Percentiles rank a stretch among this genome's conserved stretches.
Conservation (phyloP, 148 eudicot genomes). For the Beta vulgaris region DNA sequence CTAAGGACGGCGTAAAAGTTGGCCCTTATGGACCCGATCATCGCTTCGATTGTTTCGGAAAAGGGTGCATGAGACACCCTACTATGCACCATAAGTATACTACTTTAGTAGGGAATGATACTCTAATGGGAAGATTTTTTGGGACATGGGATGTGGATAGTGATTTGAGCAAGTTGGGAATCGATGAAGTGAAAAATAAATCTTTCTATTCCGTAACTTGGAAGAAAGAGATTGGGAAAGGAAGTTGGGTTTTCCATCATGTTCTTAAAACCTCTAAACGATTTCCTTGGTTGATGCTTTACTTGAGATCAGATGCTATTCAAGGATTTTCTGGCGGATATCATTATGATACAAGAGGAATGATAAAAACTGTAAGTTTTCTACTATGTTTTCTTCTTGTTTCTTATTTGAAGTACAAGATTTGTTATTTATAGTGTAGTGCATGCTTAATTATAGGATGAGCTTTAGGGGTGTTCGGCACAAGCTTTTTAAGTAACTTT, state of each 20-base stretch:
- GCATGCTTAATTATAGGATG: too few species aligned
- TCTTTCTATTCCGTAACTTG: conserved; percentile 44
- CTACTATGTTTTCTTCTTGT: background rate
- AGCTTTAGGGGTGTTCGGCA: too few species aligned
- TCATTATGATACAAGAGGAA: conserved; percentile 54
- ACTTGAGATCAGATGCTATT: conserved; percentile 47
- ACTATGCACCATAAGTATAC: conserved; percentile 42
- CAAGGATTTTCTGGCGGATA: conserved; percentile 55
- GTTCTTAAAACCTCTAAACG: conserved; percentile 37
- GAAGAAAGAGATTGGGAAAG: conserved; percentile 42
- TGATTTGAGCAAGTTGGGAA: conserved; percentile 1
- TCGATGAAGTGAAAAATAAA: background rate
- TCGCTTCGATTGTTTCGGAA: conserved; percentile 41
- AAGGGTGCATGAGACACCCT: conserved; percentile 51
- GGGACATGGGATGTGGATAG: conserved; percentile 49
- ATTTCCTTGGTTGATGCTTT: conserved; percentile 54
- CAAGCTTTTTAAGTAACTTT: too few species aligned
- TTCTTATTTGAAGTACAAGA: too few species aligned
- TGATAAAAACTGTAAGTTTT: conserved; percentile 45
- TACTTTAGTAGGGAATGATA: conserved; percentile 11
- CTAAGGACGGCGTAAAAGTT: conserved; percentile 32
- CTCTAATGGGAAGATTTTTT: conserved; percentile 34
- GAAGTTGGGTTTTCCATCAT: conserved; percentile 53
- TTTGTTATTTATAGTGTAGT: too few species aligned
- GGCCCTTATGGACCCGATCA: conserved; percentile 32